Conservation (phyloP, 2,329 filamentous ascomycete species). For the Exophiala dermatitidis region DNA sequence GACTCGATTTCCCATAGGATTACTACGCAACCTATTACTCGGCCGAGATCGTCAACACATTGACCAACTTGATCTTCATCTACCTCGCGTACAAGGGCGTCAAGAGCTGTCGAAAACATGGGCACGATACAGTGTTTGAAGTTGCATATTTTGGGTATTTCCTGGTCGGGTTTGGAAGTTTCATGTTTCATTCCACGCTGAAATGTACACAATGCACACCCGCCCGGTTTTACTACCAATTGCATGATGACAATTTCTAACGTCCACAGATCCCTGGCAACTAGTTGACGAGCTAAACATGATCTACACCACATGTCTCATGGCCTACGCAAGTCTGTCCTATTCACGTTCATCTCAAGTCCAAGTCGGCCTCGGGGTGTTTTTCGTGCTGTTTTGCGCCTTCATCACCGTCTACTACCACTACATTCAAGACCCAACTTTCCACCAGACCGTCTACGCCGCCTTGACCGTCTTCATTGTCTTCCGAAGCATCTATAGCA, state of each 20-base stretch:
- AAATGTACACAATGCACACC: constrained; percentile 44
- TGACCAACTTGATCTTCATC: constrained; percentile 78
- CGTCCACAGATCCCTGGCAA: constrained; percentile 58
- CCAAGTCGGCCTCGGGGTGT: constrained; percentile 50
- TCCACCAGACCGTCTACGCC: constrained; percentile 75
- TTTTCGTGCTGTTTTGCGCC: constrained; percentile 49
- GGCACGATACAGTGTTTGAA: constrained; percentile 68
- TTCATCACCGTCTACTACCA: constrained; percentile 78
- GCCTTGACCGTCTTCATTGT: constrained; percentile 64
- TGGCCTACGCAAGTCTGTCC: constrained; percentile 67
- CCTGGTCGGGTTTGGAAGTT: constrained; percentile 54
- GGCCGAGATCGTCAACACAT: constrained; percentile 70
- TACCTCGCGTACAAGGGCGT: constrained; percentile 70
- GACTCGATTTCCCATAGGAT: constrained; percentile 44
- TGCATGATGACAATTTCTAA: background rate
- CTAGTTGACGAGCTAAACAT: constrained; percentile 63
- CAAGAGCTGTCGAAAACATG: constrained; percentile 61
- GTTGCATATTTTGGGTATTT: constrained; percentile 58
- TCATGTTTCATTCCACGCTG: constrained; percentile 57
- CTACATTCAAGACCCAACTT: constrained; percentile 70
- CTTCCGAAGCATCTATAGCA: constrained; percentile 66
- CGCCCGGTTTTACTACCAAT: background rate
- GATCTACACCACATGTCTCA: constrained; percentile 65
- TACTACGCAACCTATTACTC: constrained; percentile 68
- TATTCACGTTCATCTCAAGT: constrained; percentile 53